Conservation (phyloP, 2,329 filamentous ascomycete genomes). For the Thielaviopsis populi region DNA sequence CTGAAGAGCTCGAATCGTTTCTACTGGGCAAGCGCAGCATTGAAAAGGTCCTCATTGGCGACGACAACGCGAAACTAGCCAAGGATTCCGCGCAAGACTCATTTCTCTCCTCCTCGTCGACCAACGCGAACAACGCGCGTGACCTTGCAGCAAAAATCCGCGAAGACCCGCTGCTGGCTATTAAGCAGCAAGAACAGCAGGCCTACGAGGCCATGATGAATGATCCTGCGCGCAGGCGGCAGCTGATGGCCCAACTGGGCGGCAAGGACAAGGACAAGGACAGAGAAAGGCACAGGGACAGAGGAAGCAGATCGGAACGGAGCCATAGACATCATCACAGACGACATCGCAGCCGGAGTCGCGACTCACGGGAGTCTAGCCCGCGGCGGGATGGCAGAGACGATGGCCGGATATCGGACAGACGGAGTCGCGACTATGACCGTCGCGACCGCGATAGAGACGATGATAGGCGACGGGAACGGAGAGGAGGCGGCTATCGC, state of each 20-base stretch:
- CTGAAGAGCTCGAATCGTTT: constrained; percentile 87
- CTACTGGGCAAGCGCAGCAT: constrained; percentile 84
- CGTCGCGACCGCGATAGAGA: constrained; percentile 3
- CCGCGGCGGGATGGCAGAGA: constrained; percentile 2
- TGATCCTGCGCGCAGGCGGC: constrained; percentile 51
- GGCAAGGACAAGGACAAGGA: constrained; percentile 34
- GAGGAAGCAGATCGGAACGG: constrained; percentile 24
- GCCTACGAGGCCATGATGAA: constrained; percentile 69
- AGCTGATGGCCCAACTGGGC: constrained; percentile 51
- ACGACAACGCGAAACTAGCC: constrained; percentile 65
- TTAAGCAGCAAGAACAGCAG: constrained; percentile 81
- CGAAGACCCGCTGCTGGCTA: constrained; percentile 80
- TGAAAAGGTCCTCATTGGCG: constrained; percentile 64
- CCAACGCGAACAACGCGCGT: constrained; percentile 56
- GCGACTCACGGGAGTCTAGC: constrained; percentile 10
- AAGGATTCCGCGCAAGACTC: constrained; percentile 52
- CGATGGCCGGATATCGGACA: constrained; percentile 9
- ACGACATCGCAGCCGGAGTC: constrained; percentile 9
- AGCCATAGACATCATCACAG: constrained; percentile 19
- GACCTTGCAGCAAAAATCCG: constrained; percentile 78
- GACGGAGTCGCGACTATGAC: constrained; percentile 7
- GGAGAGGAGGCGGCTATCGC: not conserved
- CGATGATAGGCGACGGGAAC: not conserved
- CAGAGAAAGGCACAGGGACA: constrained; percentile 20
- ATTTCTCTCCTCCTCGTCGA: constrained; percentile 34